Percentiles rank a stretch among this genome's conserved stretches.
Evolutionary conservation across 306 rosid species (phyloP).

Genomic region (Dryas alaskensis): DNA sequence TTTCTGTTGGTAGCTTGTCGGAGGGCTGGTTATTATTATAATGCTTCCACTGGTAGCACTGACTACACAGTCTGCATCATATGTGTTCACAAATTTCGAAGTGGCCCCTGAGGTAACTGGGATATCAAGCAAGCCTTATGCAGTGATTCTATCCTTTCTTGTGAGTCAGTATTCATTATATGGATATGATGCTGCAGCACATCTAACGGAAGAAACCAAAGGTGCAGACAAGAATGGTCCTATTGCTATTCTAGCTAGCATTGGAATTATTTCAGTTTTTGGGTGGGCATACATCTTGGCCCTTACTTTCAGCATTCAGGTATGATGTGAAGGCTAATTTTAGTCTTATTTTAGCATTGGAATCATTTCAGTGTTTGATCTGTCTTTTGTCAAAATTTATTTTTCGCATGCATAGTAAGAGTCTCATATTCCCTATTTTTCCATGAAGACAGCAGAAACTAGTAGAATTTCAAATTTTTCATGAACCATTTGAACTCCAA

Average conservation of each 20-base stretch:
- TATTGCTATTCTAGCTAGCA: slow-evolving; percentile 70
- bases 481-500: neutral
- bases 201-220: slow-evolving; percentile 85
- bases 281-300: slow-evolving; percentile 92
- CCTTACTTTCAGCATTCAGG: slow-evolving; percentile 90
- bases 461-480: neutral
- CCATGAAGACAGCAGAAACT: neutral
- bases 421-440: neutral
- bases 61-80: slow-evolving; percentile 65
- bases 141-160: slow-evolving; percentile 69
- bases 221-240: slow-evolving; percentile 91
- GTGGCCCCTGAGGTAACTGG: slow-evolving; percentile 55
- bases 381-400: no score
- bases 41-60: slow-evolving; percentile 69
- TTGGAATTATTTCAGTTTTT: slow-evolving; percentile 70
- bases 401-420: no score
- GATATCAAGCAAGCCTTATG: slow-evolving; percentile 86
- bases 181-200: slow-evolving; percentile 95
- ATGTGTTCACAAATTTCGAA: slow-evolving; percentile 66
- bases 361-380: no score
- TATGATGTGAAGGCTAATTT: slow-evolving; percentile 15
- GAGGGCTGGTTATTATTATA: slow-evolving; percentile 72
- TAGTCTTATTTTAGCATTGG: neutral
- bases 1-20: slow-evolving; percentile 50
- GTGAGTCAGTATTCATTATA: slow-evolving; percentile 82